Base-by-base conservation (phyloP, 129 eudicot genomes). In the Ambrosia trifida region DNA sequence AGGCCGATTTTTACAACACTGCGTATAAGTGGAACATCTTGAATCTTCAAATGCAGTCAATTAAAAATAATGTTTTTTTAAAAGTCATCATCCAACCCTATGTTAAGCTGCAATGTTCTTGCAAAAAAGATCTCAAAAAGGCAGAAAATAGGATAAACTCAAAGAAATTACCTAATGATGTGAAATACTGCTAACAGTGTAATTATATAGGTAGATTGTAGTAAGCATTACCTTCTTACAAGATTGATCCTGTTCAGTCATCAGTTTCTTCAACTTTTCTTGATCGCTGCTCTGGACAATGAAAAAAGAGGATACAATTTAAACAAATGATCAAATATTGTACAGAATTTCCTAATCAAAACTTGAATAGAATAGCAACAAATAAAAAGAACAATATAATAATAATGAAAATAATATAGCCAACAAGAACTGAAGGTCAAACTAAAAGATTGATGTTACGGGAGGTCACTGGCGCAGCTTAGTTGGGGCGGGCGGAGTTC, bases 211-310 rank as follows among this genome's bases (percentile, higher is more conserved):
- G 54, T 60, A 62, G 51, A 43, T 47, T 36, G 11, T 6, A 28
- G 24, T 19, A 56, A 70, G 51, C 7, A 33, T 69, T 68, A 86
- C 97, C 94, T 84, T 72, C 40, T 53, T 63, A 13, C 73, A 62
- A 50, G 78, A 49, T 56, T 79, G 82, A 33, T 60, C 78, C 16
- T 43, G 60, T 66, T 70, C 78, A 3, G 47, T 47, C 43, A 82
- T 35, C 72, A 89, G 74, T 74, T 76, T 74, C 88, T 79, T 83
- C 71, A 94, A n/a, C 58, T 81, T 79, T 18, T 87, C 95, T 82
- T 89, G 88, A 79, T 94, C 96, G 36, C 50, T 61, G 36, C 61
- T 68, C 98, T 93, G 84, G 66, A 66, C 33, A 62, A 62, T 14
- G 47, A 64, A 69, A 53, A 11, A 38, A 17, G 36, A 69, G 18